These are phyloP conservation scores for Fraxinus platypoda DNA, from an alignment of 305 asterid species.

Conservation along the genomic window DNA sequence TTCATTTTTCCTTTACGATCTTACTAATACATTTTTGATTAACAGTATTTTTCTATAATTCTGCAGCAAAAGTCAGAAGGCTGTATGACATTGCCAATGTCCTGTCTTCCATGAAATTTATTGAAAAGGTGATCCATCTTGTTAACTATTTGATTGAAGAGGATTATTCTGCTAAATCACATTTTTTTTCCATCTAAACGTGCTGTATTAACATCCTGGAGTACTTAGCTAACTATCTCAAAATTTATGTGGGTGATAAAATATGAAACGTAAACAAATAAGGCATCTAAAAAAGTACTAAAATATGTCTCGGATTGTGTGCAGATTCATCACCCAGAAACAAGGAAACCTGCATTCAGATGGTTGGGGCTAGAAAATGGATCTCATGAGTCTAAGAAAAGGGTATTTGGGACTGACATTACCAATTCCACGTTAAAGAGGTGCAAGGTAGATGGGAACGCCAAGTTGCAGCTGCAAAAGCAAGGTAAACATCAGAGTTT, in stretches of 20 bases:
- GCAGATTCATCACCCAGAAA: conserved; percentile 90
- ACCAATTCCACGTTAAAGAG: conserved; percentile 68
- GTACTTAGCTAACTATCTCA: not conserved
- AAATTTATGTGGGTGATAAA: not conserved
- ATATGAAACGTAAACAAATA: not conserved
- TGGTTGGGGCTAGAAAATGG: conserved; percentile 75
- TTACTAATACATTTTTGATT: conserved; percentile 4
- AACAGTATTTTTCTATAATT: conserved; percentile 11
- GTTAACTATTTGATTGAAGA: not conserved
- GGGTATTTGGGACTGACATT: conserved; percentile 83
- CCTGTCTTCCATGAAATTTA: conserved; percentile 87
- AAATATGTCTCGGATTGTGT: conserved; percentile 14
- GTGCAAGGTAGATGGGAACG: conserved; percentile 42
- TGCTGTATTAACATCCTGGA: not conserved
- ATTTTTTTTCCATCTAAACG: not conserved
- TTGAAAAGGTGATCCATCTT: conserved; percentile 66
- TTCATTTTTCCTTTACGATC: not conserved
- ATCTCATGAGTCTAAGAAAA: conserved; percentile 53
- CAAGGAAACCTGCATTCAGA: conserved; percentile 92
- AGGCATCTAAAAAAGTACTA: not conserved
- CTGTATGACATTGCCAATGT: conserved; percentile 93
- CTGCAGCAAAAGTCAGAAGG: conserved; percentile 92
- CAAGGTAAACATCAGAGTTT: conserved; percentile 53
- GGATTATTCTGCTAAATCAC: not conserved
- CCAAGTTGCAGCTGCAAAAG: conserved; percentile 37